Conservation (phyloP, 352 stramenopile species). For the Globisporangium echinulatum region DNA sequence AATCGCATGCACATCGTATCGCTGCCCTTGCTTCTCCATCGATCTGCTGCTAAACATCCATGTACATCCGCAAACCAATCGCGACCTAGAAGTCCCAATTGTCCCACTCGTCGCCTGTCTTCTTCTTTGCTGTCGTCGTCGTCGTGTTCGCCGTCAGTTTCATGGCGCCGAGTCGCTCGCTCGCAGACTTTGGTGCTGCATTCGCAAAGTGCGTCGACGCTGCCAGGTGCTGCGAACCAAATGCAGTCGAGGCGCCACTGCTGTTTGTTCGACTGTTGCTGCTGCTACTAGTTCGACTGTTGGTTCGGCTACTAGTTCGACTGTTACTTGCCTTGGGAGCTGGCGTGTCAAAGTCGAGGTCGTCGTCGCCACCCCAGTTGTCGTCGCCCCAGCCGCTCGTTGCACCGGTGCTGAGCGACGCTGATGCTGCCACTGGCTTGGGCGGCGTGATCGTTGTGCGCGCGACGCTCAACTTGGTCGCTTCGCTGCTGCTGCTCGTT, state of each 20-base stretch:
- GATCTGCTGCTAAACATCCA: no score
- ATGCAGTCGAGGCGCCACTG: background rate
- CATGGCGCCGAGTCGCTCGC: constrained; percentile 44
- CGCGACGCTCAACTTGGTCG: constrained; percentile 51
- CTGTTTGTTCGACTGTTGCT: background rate
- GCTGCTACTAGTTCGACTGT: background rate
- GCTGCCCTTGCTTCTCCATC: no score
- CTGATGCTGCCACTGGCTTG: constrained; percentile 7
- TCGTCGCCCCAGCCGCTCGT: constrained; percentile 54
- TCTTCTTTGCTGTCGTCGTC: constrained; percentile 16
- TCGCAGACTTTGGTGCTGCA: constrained; percentile 1
- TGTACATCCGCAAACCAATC: background rate
- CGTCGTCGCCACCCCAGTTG: constrained; percentile 57
- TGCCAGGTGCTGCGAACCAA: background rate
- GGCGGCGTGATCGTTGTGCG: constrained; percentile 16
- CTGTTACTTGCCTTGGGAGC: background rate
- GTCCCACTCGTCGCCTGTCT: constrained; percentile 67
- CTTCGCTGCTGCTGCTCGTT: constrained; percentile 5
- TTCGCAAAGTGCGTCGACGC: constrained; percentile 13
- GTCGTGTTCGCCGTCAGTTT: constrained; percentile 33
- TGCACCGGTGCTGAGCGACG: constrained; percentile 19
- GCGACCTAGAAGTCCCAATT: constrained; percentile 68
- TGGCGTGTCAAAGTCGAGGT: constrained; percentile 26
- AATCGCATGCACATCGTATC: no score
- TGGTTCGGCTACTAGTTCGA: background rate